A percentile compares a stretch with the other conserved stretches of the same genome.
These are phyloP conservation scores for Salix viminalis DNA, from an alignment of 345 rosid genomes.

Conservation along the genomic window DNA sequence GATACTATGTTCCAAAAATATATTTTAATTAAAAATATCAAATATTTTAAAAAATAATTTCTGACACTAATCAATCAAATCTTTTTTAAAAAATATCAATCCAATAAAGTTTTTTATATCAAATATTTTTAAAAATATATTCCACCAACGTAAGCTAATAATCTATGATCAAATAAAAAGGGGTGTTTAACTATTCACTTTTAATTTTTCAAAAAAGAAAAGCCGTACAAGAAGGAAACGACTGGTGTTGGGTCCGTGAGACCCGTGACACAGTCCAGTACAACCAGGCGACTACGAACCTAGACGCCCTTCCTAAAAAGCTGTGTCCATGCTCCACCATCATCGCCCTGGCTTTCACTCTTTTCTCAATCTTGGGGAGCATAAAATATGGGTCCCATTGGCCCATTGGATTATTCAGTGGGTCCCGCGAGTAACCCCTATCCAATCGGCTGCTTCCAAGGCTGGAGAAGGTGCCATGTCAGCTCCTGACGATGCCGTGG, in stretches of 20 bases:
- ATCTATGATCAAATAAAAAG: too few species aligned
- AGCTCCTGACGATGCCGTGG: constrained; percentile 16
- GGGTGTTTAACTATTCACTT: neutral
- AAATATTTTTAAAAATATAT: too few species aligned
- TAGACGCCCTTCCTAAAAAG: constrained; percentile 16
- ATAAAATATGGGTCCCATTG: neutral
- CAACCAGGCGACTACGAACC: constrained; percentile 37
- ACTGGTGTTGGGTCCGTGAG: constrained; percentile 24
- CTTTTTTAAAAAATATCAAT: too few species aligned
- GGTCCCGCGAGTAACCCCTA: neutral
- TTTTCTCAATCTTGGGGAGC: neutral
- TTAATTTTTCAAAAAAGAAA: neutral
- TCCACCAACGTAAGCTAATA: too few species aligned
- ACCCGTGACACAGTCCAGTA: constrained; percentile 30
- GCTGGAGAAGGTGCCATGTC: constrained; percentile 22
- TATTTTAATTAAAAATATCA: too few species aligned
- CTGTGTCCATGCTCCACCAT: neutral
- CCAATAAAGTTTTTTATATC: too few species aligned
- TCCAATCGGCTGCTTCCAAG: neutral
- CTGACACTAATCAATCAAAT: too few species aligned
- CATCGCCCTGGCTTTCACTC: neutral
- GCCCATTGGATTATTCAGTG: neutral
- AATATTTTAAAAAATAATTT: too few species aligned
- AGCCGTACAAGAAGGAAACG: constrained; percentile 23
- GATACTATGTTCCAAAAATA: too few species aligned